Base-by-base conservation (phyloP, 768 basidiomycete genomes). In the Pleurotus eryngii region DNA sequence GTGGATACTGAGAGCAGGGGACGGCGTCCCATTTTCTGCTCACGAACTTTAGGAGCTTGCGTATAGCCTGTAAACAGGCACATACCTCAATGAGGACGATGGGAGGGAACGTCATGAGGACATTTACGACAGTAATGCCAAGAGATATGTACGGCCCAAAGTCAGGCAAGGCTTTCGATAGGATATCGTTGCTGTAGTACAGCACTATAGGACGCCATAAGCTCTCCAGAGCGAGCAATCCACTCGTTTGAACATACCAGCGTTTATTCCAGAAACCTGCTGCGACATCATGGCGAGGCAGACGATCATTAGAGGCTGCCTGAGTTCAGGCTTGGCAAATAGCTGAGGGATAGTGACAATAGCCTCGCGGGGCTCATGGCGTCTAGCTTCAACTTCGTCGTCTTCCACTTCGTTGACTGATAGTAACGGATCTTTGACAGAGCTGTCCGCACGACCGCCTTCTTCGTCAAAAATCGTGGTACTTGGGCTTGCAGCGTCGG, bases 111-210 rank as follows among this genome's bases (percentile, higher is more conserved):
- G 90, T 88, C 85, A 87, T 87, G 68, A 72, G 75, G 71, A 87
- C 87, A 67, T 97, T 97, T 58, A 95, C 84, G 30, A 92, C 66
- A 0, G 93, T 89, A 50, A 96, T 90, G 15, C 86, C 89, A 2
- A 97, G 70, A 1, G 93, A 94, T 17, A 95, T 81, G 62, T 91
- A 88, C 17, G 91, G 84, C 0, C 90, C 94, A 20, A 86, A 69
- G 15, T 89, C 80, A 14, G 94, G 92, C 55, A 97, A 74, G 2
- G 92, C 80, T 58, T 83, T 88, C 22, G 86, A 82, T 22, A 97
- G 80, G 61, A 97, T 97, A 48, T 86, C 82, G 62, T 92, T 95
- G 72, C 89, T 92, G 72, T 95, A 96, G 69, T 94, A 96, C 55
- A 96, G 77, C 24, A 96, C 94, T 87, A 35, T 12, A 17, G n/a